phyloP scores from a whole-genome alignment of 2,329 filamentous ascomycete species.

The Scedosporium aurantiacum region DNA sequence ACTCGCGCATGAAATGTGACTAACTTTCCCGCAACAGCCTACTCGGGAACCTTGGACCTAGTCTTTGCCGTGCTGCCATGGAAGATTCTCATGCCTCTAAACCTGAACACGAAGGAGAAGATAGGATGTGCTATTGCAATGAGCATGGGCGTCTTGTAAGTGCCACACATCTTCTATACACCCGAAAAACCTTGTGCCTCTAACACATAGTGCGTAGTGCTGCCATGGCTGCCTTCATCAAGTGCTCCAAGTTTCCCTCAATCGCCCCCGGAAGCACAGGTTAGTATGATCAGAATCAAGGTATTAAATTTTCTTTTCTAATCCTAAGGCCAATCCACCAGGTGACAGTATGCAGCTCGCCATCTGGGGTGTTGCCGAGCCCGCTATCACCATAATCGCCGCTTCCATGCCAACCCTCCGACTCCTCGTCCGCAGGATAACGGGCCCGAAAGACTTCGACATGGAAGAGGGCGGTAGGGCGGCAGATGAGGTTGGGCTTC shows the following conservation, averaged over 20 bases:
- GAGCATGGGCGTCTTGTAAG: conserved; percentile 30
- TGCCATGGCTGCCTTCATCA: conserved; percentile 19
- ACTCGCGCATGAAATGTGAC: background rate
- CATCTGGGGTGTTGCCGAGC: conserved; percentile 12
- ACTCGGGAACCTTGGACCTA: conserved; percentile 25
- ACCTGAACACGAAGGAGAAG: conserved; percentile 26
- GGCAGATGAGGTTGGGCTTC: background rate
- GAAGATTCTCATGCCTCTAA: conserved; percentile 25
- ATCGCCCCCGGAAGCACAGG: background rate
- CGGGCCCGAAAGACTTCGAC: background rate
- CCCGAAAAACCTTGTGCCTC: background rate
- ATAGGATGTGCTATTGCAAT: conserved; percentile 26
- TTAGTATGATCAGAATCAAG: too few species aligned
- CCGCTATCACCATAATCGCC: conserved; percentile 12
- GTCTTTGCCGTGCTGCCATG: conserved; percentile 26
- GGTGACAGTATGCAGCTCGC: conserved; percentile 12
- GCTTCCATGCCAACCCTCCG: conserved; percentile 5
- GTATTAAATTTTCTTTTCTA: too few species aligned
- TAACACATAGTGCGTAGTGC: conserved; percentile 14
- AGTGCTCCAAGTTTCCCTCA: conserved; percentile 15
- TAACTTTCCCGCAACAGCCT: conserved; percentile 10
- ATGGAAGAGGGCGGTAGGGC: background rate
- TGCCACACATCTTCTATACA: background rate
- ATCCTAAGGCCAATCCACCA: background rate
- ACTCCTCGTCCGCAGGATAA: background rate